Percentiles rank a stretch among this genome's conserved stretches.
These are phyloP conservation scores for Epichloe bromicola DNA, from an alignment of 2,329 filamentous ascomycete genomes.

Conservation along the genomic window DNA sequence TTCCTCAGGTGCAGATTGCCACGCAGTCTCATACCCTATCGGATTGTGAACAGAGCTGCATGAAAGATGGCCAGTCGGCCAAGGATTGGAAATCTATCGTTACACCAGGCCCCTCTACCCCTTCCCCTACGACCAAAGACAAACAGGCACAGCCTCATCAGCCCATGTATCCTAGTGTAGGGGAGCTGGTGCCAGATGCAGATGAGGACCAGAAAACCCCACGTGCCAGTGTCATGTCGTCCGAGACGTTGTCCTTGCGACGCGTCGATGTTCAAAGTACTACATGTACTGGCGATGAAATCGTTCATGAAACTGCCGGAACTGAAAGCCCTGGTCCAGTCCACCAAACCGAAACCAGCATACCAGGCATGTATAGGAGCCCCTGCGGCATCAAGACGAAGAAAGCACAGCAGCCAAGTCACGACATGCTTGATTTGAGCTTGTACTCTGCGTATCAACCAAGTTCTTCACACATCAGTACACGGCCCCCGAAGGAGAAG, in stretches of 20 bases:
- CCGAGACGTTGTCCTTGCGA: background rate
- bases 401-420: background rate
- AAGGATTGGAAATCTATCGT: background rate
- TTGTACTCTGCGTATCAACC: background rate
- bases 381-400: background rate
- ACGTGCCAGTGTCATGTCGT: background rate
- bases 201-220: background rate
- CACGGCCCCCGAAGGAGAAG: background rate
- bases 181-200: background rate
- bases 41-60: background rate
- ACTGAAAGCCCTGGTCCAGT: background rate
- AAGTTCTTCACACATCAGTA: background rate
- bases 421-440: background rate
- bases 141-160: background rate
- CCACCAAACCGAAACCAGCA: background rate
- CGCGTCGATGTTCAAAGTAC: background rate
- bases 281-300: background rate
- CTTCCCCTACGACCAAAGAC: background rate
- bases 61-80: background rate
- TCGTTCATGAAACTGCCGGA: background rate
- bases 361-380: background rate
- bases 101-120: background rate
- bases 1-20: background rate
- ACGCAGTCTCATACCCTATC: slow-evolving; percentile 1
- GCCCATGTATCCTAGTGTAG: background rate